Evolutionary conservation across 352 stramenopile genomes (phyloP), one percentile per base, ranked within the genome.

Genomic region (Globisporangium paroecandrum): DNA sequence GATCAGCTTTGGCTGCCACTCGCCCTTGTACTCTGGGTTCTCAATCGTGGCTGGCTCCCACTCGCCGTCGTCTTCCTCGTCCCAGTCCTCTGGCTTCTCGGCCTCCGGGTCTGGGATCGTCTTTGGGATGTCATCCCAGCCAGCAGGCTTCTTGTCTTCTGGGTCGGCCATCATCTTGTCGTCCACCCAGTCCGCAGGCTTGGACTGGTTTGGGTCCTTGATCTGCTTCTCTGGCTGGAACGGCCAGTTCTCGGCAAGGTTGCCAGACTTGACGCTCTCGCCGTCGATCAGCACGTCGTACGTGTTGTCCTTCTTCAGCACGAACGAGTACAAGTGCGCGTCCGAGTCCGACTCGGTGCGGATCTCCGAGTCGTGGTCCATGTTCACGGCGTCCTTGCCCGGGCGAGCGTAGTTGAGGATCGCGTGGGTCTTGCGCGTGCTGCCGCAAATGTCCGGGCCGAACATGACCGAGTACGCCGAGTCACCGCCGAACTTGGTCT

Each of bases 171-270:
- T 99, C 78, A 94, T 81, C 65, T 82, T 89, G 29, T 92, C 85
- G 73, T 99, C 97, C 15, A 99, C 97, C 98, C 98, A 99, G 77
- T 99, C 96, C 41, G 76, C 84, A n/a, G 98, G 98, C 86, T 99
- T 99, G 46, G 84, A 97, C 70, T 97, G 75, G 18, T 90, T 83
- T 20, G 97, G 97, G 86, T 99, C 98, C 77, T 98, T 95, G 73
- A 99, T 99, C 83, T 98, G 77, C 80, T 98, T 98, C 58, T 88
- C 78, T 0, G 84, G 79, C 67, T 99, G 87, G 87, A 99, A 99
- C 49, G 98, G 89, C 86, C 98, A 99, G 76, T 97, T 94, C 36
- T 99, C 92, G 18, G 92, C 87, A 1, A 99, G 81, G 32, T 79
- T 84, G 32, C 98, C 98, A 9, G 81, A 74, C 72, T 96, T 87